Conservation (phyloP, 2,329 filamentous ascomycete genomes). For the Penicillium sp. region DNA sequence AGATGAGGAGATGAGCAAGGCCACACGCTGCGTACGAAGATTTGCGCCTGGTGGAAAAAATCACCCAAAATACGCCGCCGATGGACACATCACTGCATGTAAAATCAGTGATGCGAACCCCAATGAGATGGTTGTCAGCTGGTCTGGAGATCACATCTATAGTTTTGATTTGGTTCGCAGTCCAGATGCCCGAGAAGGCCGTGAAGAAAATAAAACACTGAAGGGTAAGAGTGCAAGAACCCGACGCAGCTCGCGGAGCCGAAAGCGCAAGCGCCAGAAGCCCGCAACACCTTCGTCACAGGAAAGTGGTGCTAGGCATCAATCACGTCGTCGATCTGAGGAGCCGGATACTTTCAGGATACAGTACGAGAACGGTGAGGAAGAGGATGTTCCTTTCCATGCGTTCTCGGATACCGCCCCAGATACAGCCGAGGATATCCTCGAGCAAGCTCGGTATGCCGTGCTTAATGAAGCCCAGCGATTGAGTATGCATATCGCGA, state of each 20-base stretch:
- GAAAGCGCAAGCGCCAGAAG: constrained; percentile 61
- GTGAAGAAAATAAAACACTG: constrained; percentile 30
- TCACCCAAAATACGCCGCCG: constrained; percentile 48
- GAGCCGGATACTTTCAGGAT: constrained; percentile 52
- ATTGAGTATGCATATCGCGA: constrained; percentile 58
- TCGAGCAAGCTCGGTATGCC: constrained; percentile 45
- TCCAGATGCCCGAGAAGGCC: constrained; percentile 54
- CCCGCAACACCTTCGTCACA: constrained; percentile 46
- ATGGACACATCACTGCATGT: constrained; percentile 68
- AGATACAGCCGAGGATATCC: constrained; percentile 34
- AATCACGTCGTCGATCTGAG: constrained; percentile 51
- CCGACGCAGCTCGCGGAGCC: constrained; percentile 39
- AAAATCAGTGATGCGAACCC: constrained; percentile 70
- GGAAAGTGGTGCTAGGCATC: constrained; percentile 47
- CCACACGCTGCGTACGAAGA: constrained; percentile 66
- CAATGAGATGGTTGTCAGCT: constrained; percentile 68
- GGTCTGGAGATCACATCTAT: constrained; percentile 68
- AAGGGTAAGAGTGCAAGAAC: constrained; percentile 10
- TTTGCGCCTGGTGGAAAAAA: constrained; percentile 65
- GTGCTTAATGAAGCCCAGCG: constrained; percentile 55
- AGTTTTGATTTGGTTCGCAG: constrained; percentile 65
- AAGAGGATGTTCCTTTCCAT: constrained; percentile 58
- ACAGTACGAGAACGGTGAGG: constrained; percentile 61
- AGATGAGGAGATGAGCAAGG: constrained; percentile 58
- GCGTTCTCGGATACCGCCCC: constrained; percentile 25